Conservation (phyloP, 2,329 filamentous ascomycete species). For the Didymella pomorum region DNA sequence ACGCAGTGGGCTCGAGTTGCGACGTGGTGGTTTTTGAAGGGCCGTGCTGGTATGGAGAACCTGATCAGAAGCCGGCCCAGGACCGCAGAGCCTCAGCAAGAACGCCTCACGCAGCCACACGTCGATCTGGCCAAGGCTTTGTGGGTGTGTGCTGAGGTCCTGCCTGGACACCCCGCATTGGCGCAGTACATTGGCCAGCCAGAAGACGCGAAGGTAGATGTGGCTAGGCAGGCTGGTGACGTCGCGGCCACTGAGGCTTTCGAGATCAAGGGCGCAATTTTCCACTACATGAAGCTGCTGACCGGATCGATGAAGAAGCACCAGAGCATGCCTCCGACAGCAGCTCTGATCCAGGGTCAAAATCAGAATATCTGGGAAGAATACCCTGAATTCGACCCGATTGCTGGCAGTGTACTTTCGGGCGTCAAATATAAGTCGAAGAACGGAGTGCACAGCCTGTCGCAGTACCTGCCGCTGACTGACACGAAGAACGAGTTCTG, state of each 20-base stretch:
- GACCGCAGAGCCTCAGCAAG: slow-evolving; percentile 61
- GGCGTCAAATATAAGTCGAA: slow-evolving; percentile 40
- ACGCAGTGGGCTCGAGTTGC: slow-evolving; percentile 75
- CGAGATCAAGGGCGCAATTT: slow-evolving; percentile 62
- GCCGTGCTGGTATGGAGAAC: slow-evolving; percentile 76
- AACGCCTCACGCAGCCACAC: slow-evolving; percentile 74
- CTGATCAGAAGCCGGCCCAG: slow-evolving; percentile 71
- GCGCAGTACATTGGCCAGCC: slow-evolving; percentile 35
- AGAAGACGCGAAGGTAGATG: slow-evolving; percentile 45
- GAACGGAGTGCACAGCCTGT: slow-evolving; percentile 58
- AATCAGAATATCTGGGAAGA: slow-evolving; percentile 84
- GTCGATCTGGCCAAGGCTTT: slow-evolving; percentile 84
- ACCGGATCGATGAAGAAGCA: slow-evolving; percentile 86
- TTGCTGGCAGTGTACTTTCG: slow-evolving; percentile 71
- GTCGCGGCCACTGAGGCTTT: slow-evolving; percentile 56
- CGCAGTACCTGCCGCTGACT: slow-evolving; percentile 77
- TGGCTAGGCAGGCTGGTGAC: slow-evolving; percentile 55
- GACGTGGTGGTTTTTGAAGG: slow-evolving; percentile 90
- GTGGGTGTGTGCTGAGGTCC: slow-evolving; percentile 70
- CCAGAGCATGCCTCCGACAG: slow-evolving; percentile 71
- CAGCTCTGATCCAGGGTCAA: slow-evolving; percentile 76
- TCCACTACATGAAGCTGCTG: slow-evolving; percentile 74
- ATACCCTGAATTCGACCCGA: slow-evolving; percentile 76
- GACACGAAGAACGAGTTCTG: slow-evolving; percentile 78
- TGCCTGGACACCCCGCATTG: slow-evolving; percentile 47